phyloP scores from a whole-genome alignment of 345 rosid genomes.

The Fremontodendron californicum region DNA sequence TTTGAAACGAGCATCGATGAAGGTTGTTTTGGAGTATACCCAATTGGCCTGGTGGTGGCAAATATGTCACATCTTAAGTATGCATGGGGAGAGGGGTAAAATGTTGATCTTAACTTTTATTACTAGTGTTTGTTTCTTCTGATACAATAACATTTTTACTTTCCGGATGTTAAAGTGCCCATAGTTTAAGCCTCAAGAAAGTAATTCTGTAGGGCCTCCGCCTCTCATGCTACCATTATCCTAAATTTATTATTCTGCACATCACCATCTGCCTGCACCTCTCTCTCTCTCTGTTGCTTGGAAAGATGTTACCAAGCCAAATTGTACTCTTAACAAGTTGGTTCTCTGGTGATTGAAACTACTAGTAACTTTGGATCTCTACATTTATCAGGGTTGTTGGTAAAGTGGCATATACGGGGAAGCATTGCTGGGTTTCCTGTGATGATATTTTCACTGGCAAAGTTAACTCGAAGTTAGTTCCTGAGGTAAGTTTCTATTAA shows the following conservation, averaged over 20 bases:
- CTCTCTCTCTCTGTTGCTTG: background rate
- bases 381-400: slow-evolving; percentile 44
- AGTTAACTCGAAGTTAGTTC: slow-evolving; percentile 16
- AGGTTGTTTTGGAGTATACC: slow-evolving; percentile 25
- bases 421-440: slow-evolving; percentile 42
- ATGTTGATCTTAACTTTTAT: slow-evolving; percentile 9
- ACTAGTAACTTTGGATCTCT: background rate
- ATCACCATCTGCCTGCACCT: background rate
- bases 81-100: slow-evolving; percentile 55
- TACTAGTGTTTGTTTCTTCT: background rate
- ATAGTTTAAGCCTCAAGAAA: background rate
- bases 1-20: slow-evolving; percentile 12
- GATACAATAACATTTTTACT: background rate
- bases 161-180: background rate
- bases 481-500: slow-evolving; percentile 29
- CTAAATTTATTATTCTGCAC: background rate
- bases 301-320: background rate
- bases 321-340: background rate
- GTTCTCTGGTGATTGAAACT: background rate
- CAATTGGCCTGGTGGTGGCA: slow-evolving; percentile 28
- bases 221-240: background rate
- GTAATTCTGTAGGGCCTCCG: background rate
- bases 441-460: slow-evolving; percentile 30
- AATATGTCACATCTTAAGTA: slow-evolving; percentile 39
- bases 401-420: slow-evolving; percentile 37